Conservation (phyloP, 2,329 filamentous ascomycete genomes). For the Xylariaceae sp. region DNA sequence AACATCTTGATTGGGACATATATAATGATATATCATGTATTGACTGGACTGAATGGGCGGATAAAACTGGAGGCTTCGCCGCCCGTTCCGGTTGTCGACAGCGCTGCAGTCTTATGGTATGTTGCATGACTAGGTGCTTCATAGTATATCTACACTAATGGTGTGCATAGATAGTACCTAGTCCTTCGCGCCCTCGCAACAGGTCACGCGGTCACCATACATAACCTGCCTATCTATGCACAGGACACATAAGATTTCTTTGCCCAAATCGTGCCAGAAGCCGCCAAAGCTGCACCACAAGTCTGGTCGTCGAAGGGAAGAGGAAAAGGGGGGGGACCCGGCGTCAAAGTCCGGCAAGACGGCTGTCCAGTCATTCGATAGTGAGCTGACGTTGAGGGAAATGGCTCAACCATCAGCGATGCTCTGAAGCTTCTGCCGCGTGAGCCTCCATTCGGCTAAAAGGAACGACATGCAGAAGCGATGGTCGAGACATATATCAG, state of each 20-base stretch:
- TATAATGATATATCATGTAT: background rate
- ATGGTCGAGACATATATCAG: background rate
- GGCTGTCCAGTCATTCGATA: constrained; percentile 13
- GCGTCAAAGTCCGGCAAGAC: background rate
- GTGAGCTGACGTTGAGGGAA: constrained; percentile 10
- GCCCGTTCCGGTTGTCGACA: background rate
- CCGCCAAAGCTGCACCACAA: constrained; percentile 17
- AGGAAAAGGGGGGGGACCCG: no score
- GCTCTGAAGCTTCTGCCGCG: background rate
- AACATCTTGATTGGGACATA: background rate
- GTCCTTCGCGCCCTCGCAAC: constrained; percentile 11
- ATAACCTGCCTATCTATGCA: background rate
- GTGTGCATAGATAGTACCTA: background rate
- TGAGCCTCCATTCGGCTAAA: constrained; percentile 1
- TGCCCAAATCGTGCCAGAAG: constrained; percentile 24
- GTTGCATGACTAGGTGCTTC: background rate
- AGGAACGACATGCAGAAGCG: background rate
- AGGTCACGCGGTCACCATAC: constrained; percentile 25
- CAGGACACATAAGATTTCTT: constrained; percentile 15
- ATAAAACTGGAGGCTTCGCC: background rate
- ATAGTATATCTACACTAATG: background rate
- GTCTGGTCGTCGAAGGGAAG: constrained; percentile 1
- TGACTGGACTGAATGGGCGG: background rate
- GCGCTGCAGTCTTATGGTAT: background rate
- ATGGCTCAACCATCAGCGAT: constrained; percentile 1